Base-by-base conservation (phyloP, 441 rosid species). In the Sinapis alba region DNA sequence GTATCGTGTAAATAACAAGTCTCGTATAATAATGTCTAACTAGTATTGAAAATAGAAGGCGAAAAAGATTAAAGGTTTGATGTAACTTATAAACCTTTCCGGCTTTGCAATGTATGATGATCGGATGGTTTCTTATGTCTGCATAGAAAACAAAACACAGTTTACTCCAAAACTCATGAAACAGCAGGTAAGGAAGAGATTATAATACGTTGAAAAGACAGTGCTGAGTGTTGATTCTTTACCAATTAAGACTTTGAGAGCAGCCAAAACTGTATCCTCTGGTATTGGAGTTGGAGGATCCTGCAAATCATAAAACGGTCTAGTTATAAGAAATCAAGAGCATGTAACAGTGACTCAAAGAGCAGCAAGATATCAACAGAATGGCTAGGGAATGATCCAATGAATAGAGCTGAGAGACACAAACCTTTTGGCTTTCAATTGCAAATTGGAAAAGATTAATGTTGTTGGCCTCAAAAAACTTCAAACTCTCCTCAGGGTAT, bases 121-220 rank as follows among this genome's bases (percentile, higher is more conserved):
- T 81, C 7, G 98, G 99, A 84, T 91, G 96, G 79, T 92, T 92
- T 83, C 98, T 89, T 75, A 90, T 95, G 84, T 95, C 99, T 78
- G 21, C 61, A 78, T 12, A 72, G 64, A 72, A 24, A 60, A 51
- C 50, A 70, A 47, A 47, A 65, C 10, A 71, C 61, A 45, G 53
- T 6, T 45, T 45, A 45, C 10, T 45, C 19, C 0, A 45, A 45
- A 3, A 45, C 20, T 45, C 53, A 36, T 45, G 59, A 41, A 24
- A 19, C 43, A 50, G 59, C 61, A 57, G 41, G 54, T 68, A 56
- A 32, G 19, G 7, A 65, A 47, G 43, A 71, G 47, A 3, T 13
- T 30, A 3, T 16, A 76, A 76, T 2, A 28, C 10, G 11, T 32
- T 2, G 4, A 58, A 45, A 45, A 47, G 62, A 13, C 60, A 0